These are phyloP conservation scores for Xylariomycetidae sp. DNA, from an alignment of 2,329 filamentous ascomycete genomes.

Conservation along the genomic window DNA sequence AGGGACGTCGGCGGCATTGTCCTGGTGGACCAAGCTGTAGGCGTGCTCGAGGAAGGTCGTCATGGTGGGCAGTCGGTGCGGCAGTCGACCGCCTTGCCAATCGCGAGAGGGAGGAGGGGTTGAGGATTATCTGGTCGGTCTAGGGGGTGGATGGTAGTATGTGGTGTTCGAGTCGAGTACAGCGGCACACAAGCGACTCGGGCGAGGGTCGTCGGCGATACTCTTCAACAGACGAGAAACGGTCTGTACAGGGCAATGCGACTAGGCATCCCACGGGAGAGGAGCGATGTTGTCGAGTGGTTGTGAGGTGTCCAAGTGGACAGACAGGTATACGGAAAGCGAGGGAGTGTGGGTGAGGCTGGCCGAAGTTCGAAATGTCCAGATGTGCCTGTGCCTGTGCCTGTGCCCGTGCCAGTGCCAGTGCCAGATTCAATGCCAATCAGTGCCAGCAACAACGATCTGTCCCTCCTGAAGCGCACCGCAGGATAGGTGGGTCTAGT, in stretches of 20 bases:
- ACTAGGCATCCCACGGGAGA: conserved; percentile 20
- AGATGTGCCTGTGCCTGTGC: too few relatives aligned
- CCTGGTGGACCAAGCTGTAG: conserved; percentile 95
- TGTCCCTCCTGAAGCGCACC: conserved; percentile 24
- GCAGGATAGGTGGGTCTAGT: too few relatives aligned
- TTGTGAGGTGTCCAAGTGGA: too few relatives aligned
- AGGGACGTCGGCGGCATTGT: conserved; percentile 92
- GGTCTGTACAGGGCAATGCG: conserved; percentile 15
- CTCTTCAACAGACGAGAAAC: conserved; percentile 14
- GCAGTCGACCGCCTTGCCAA: conserved; percentile 22
- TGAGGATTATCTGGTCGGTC: conserved; percentile 6
- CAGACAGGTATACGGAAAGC: background rate
- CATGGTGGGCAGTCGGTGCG: conserved; percentile 53
- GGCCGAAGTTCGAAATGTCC: conserved; percentile 11
- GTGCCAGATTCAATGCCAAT: too few relatives aligned
- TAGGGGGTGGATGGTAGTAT: background rate
- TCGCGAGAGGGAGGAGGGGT: conserved; percentile 2
- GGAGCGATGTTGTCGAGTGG: conserved; percentile 4
- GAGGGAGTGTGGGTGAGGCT: conserved; percentile 3
- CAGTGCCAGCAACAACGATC: conserved; percentile 21
- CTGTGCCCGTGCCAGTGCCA: too few relatives aligned
- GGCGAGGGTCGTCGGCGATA: too few relatives aligned
- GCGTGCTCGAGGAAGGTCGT: conserved; percentile 89
- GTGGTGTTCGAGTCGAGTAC: conserved; percentile 1
- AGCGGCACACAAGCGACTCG: conserved; percentile 2